Conservation (phyloP, 2,329 filamentous ascomycete species). For the Alternaria postmessia region DNA sequence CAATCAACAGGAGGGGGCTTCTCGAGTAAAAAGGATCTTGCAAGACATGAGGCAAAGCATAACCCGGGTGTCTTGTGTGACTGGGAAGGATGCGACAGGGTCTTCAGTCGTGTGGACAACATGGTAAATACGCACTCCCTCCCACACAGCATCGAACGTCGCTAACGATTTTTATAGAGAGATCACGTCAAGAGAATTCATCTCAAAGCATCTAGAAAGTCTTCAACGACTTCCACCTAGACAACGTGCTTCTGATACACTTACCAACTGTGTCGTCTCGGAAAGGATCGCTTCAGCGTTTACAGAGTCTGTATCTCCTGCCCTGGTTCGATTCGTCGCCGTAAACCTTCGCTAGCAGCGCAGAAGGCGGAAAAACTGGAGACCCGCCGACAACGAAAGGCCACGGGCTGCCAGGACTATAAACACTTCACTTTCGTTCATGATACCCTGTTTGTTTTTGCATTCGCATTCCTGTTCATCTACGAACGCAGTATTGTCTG, state of each 20-base stretch:
- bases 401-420: slow-evolving; percentile 22
- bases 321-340: neutral
- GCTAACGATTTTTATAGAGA: slow-evolving; percentile 41
- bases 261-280: neutral
- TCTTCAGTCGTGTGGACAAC: slow-evolving; percentile 69
- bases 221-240: slow-evolving; percentile 29
- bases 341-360: neutral
- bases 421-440: slow-evolving; percentile 36
- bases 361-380: neutral
- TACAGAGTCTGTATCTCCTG: neutral
- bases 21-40: slow-evolving; percentile 69
- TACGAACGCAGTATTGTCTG: slow-evolving; percentile 12
- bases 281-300: neutral
- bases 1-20: slow-evolving; percentile 66
- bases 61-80: slow-evolving; percentile 68
- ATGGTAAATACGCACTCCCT: slow-evolving; percentile 56
- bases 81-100: slow-evolving; percentile 64
- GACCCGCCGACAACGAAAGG: slow-evolving; percentile 7
- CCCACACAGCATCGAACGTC: neutral
- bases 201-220: slow-evolving; percentile 45
- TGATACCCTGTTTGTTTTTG: slow-evolving; percentile 36
- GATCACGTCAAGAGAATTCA: slow-evolving; percentile 54
- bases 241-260: neutral
- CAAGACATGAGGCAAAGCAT: slow-evolving; percentile 69
- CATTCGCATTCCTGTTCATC: slow-evolving; percentile 6